phyloP scores from a whole-genome alignment of 441 rosid species.

The Populus trichocarpa region DNA sequence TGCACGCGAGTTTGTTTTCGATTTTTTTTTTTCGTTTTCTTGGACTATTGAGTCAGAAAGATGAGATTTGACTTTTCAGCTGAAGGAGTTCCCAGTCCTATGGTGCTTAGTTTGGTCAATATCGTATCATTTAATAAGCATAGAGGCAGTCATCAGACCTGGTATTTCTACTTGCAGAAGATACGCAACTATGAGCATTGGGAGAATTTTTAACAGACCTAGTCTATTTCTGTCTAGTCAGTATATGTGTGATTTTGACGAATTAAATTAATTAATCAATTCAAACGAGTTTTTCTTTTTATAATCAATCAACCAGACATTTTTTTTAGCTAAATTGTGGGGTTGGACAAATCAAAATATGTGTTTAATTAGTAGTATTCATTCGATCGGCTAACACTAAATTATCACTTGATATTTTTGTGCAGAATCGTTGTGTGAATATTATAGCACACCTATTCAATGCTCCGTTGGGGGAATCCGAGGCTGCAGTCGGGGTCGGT shows the following conservation, averaged over 20 bases:
- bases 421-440: conserved; percentile 74
- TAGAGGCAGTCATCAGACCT: not conserved
- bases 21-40: not conserved
- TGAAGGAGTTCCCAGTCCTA: not conserved
- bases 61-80: not conserved
- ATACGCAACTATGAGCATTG: not conserved
- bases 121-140: not conserved
- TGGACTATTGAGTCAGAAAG: not conserved
- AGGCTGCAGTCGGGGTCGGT: conserved; percentile 59
- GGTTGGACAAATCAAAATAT: not conserved
- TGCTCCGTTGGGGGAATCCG: conserved; percentile 47
- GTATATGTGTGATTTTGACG: too few relatives aligned
- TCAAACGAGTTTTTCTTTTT: too few relatives aligned
- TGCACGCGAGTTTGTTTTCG: not conserved
- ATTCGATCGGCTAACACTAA: not conserved
- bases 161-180: not conserved
- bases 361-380: not conserved
- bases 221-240: not conserved
- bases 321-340: not conserved
- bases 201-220: not conserved
- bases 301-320: too few relatives aligned
- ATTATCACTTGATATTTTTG: not conserved
- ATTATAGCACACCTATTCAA: conserved; percentile 66
- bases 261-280: not conserved
- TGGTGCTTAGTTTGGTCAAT: not conserved